Conservation (phyloP, 352 stramenopile genomes). For the Globisporangium takayamanum region DNA sequence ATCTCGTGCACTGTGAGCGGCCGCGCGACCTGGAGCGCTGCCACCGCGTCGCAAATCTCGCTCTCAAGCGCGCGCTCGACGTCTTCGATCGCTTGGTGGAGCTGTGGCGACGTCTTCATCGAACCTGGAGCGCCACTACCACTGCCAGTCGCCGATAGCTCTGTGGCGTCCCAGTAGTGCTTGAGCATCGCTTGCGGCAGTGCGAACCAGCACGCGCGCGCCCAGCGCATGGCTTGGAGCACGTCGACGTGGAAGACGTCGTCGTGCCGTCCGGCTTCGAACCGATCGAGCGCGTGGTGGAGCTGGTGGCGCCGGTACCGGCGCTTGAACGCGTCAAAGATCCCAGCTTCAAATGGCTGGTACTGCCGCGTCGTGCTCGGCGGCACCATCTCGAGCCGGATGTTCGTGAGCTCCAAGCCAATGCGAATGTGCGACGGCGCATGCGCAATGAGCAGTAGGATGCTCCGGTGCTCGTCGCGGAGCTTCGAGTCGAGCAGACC, state of each 20-base stretch:
- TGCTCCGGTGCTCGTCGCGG: constrained; percentile 32
- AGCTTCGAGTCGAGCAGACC: constrained; percentile 39
- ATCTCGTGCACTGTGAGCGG: constrained; percentile 40
- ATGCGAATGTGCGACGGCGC: constrained; percentile 42
- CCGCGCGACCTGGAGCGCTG: constrained; percentile 1
- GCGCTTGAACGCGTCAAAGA: constrained; percentile 44
- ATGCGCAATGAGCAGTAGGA: constrained; percentile 35
- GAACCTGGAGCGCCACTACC: background rate
- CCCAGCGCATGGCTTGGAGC: constrained; percentile 51
- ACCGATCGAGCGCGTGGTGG: constrained; percentile 44
- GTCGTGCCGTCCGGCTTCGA: constrained; percentile 34
- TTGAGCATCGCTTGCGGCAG: constrained; percentile 26
- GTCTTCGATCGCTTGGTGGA: constrained; percentile 1
- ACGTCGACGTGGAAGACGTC: constrained; percentile 40
- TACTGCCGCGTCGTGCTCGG: constrained; percentile 19
- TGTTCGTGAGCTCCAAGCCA: constrained; percentile 44
- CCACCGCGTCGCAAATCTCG: constrained; percentile 3
- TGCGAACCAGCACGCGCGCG: constrained; percentile 33
- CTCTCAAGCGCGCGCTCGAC: background rate
- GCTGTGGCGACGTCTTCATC: constrained; percentile 9
- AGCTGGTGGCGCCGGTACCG: constrained; percentile 49
- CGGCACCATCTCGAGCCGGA: constrained; percentile 44
- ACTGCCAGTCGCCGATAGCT: constrained; percentile 15
- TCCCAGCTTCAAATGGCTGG: constrained; percentile 34
- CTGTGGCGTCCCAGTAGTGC: constrained; percentile 33